Base-by-base conservation (phyloP, 2,329 filamentous ascomycete genomes). In the Botrytis pseudocinerea region DNA sequence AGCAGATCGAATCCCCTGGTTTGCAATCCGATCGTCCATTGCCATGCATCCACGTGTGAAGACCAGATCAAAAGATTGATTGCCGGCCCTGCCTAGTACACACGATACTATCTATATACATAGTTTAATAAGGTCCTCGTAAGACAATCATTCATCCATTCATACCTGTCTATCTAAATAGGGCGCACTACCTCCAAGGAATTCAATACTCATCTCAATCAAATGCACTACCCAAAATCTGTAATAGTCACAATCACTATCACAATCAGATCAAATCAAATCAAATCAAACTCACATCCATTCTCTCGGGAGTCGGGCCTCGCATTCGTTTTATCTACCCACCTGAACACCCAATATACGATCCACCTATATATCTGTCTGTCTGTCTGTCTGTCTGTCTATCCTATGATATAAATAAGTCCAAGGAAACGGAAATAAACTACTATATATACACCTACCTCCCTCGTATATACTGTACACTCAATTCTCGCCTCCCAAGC, bases 41-140 rank as follows among this genome's bases (percentile, higher is more conserved):
- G 48, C 25, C 25, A 42, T n/a, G 28, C 4, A 44, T 20, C 61
- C 61, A 63, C 61, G 61, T 63, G 61, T 63, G 42, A 63, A 63
- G 7, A 63, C 38, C 25, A 44, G 60, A 63, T 44, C 25, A 62
- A 42, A 6, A 62, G 32, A 35, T n/a, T 25, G 32, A 38, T 35
- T 20, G 35, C 38, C 38, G 38, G 7, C 38, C 38, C 20, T 4
- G 22, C 8, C 18, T 25, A 25, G 48, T 51, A 51, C 25, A 14
- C 6, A 25, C 22, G 25, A 51, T n/a, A n/a, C 22, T 51, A n/a
- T 1, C 38, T 38, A 8, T 38, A 38, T 48, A 25, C 22, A 51
- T 51, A 51, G 48, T 51, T 51, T 51, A 51, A 51, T 51, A 51
- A 51, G 46, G 9, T 25, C 46, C 46, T 51, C 46, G 22, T 51